Conservation (phyloP, 495 filamentous ascomycete genomes). For the Penicillium steckii region DNA sequence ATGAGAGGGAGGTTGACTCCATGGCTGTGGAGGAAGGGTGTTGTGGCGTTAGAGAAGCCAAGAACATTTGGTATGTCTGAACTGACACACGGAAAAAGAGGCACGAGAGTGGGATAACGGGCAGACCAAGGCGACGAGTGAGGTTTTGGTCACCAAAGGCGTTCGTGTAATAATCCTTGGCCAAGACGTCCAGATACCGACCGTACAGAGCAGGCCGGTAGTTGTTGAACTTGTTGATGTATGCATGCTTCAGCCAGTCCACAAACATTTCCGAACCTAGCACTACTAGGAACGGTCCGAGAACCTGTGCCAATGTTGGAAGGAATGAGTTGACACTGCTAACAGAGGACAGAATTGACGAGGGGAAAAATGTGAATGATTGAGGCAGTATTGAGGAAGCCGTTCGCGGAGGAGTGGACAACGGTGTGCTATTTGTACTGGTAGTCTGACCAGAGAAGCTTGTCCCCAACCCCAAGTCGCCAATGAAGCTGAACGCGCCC, state of each 20-base stretch:
- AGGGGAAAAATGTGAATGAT: constrained; percentile 84
- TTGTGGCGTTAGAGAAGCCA: constrained; percentile 76
- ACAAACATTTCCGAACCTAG: constrained; percentile 95
- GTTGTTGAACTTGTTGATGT: constrained; percentile 98
- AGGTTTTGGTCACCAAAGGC: constrained; percentile 89
- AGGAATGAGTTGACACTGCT: constrained; percentile 45
- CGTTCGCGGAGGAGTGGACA: constrained; percentile 47
- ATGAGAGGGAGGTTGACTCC: constrained; percentile 59
- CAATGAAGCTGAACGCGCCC: constrained; percentile 53
- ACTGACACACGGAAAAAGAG: constrained; percentile 93
- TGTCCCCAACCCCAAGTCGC: constrained; percentile 31
- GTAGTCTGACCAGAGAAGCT: constrained; percentile 32
- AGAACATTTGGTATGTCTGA: constrained; percentile 98
- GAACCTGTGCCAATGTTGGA: constrained; percentile 80
- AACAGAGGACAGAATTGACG: constrained; percentile 43
- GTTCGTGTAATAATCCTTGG: constrained; percentile 97
- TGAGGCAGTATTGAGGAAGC: constrained; percentile 71
- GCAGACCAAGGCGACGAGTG: constrained; percentile 85
- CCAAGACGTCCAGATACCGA: constrained; percentile 86
- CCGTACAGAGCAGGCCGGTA: constrained; percentile 85
- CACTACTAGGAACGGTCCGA: constrained; percentile 89
- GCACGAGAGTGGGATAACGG: constrained; percentile 87
- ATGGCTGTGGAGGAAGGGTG: constrained; percentile 70
- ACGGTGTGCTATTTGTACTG: constrained; percentile 45
- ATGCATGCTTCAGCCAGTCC: constrained; percentile 96